Base-by-base conservation (phyloP, 371 early-diverging fungal species). In the Mortierella sp. region DNA sequence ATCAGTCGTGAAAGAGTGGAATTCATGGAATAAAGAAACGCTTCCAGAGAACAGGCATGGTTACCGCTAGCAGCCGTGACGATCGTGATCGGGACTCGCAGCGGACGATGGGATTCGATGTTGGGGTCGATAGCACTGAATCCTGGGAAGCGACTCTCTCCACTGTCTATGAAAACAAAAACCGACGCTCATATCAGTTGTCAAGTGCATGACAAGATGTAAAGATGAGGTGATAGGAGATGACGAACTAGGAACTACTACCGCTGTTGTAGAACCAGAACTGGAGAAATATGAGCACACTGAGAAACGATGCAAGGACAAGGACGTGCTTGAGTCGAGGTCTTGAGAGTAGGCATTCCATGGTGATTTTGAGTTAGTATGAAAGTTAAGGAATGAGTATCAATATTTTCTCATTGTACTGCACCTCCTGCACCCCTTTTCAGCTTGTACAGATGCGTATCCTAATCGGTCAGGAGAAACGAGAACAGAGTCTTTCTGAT, bases 41-140 rank as follows among this genome's bases (percentile, higher is more conserved):
- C 82, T 60, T 87, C 87, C 21, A 88, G 71, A 0, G 86, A 81
- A 49, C 88, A 89, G 21, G 83, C 61, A 49, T 89, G 88, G 46
- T 88, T 88, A 2, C 80, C 82, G 55, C 87, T 88, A 21, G 85
- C 85, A 4, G 84, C 89, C 1, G 88, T 87, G 19, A 87, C 80
- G 24, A 89, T 87, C 4, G 87, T 89, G 21, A 67, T 63, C 4
- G 59, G 67, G 24, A 61, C 28, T 6, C 19, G 30, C 1, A 72
- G 42, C 0, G 56, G 60, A 7, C 54, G 60, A 7, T 23, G 61
- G 24, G 65, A 64, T 30, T 72, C 72, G 31, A 63, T 27, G 23
- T 47, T 51, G 21, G 64, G 53, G 6, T 70, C 58, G 14, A 70
- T 34, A 1, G 64, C 58, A n/a, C 30, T 68, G 51, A 60, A 56